Evolutionary conservation across 306 rosid species (phyloP).

Genomic region (Vicia sativa): DNA sequence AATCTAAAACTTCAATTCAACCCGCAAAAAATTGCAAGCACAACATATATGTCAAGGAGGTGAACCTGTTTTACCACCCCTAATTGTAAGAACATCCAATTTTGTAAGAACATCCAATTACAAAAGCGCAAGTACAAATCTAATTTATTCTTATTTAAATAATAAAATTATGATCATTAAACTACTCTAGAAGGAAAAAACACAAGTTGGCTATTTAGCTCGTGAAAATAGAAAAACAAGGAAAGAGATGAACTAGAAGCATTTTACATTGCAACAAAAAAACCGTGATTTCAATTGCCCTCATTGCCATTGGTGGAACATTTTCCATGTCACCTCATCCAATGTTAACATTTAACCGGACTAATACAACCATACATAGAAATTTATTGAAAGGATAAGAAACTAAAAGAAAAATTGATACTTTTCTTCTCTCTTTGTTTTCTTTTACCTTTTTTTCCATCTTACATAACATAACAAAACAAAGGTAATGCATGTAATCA

Average conservation of each 20-base stretch:
- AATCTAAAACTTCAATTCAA: too few species aligned
- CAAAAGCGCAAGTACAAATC: too few species aligned
- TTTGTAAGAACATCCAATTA: too few species aligned
- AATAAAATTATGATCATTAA: too few species aligned
- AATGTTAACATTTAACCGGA: slow-evolving; percentile 28
- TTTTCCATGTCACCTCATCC: slow-evolving; percentile 28
- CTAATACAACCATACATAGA: slow-evolving; percentile 35
- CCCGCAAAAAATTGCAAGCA: too few species aligned
- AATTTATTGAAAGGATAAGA: slow-evolving; percentile 29
- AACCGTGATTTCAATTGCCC: slow-evolving; percentile 35
- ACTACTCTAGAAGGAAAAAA: neutral
- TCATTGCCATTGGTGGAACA: slow-evolving; percentile 22
- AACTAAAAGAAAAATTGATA: slow-evolving; percentile 42
- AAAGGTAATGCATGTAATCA: slow-evolving; percentile 63
- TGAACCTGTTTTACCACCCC: too few species aligned
- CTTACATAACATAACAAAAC: slow-evolving; percentile 73
- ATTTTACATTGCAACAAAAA: slow-evolving; percentile 31
- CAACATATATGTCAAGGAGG: too few species aligned
- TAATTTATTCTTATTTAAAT: too few species aligned
- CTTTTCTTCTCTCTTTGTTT: slow-evolving; percentile 27
- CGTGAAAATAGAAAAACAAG: slow-evolving; percentile 13
- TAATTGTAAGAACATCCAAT: too few species aligned
- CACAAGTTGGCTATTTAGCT: slow-evolving; percentile 9
- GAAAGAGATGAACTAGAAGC: neutral
- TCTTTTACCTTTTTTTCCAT: slow-evolving; percentile 28